phyloP scores from a whole-genome alignment of 2,329 filamentous ascomycete genomes.

The Teratosphaeria destructans region DNA sequence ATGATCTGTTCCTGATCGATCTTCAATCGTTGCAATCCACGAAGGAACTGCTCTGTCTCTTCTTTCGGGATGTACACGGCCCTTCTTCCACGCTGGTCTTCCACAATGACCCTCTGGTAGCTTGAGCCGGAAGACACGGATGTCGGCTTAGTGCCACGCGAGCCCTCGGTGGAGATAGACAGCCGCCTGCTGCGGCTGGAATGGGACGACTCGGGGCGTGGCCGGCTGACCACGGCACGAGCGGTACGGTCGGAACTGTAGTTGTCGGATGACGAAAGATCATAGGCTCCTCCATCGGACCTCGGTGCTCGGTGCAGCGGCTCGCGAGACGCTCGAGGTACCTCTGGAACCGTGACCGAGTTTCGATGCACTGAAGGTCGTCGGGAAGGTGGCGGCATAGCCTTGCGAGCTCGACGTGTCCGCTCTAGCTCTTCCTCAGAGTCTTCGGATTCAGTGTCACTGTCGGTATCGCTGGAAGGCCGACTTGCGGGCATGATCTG shows the following conservation, averaged over 20 bases:
- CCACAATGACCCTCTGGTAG: constrained; percentile 13
- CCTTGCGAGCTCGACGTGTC: neutral
- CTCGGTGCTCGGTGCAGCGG: constrained; percentile 6
- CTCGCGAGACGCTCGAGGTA: constrained; percentile 2
- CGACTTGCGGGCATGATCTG: constrained; percentile 3
- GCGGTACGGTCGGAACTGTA: constrained; percentile 17
- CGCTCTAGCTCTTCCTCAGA: constrained; percentile 7
- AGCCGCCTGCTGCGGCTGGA: constrained; percentile 23
- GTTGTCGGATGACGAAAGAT: constrained; percentile 14
- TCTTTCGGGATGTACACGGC: constrained; percentile 16
- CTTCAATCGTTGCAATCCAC: constrained; percentile 8
- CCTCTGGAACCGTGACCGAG: constrained; percentile 2
- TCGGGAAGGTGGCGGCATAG: constrained; percentile 11
- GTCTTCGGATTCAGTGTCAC: neutral
- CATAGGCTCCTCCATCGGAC: constrained; percentile 12
- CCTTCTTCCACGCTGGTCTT: constrained; percentile 19
- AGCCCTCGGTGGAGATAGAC: constrained; percentile 21
- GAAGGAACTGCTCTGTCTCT: constrained; percentile 12
- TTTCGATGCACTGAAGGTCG: constrained; percentile 8
- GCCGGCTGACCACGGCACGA: constrained; percentile 10
- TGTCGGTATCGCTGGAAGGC: constrained; percentile 3
- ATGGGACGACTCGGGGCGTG: constrained; percentile 8
- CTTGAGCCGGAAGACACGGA: constrained; percentile 13
- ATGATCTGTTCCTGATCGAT: constrained; percentile 7
- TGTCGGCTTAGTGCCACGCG: constrained; percentile 22